Base-by-base conservation (phyloP, 495 filamentous ascomycete species). In the Usnea hakonensis region DNA sequence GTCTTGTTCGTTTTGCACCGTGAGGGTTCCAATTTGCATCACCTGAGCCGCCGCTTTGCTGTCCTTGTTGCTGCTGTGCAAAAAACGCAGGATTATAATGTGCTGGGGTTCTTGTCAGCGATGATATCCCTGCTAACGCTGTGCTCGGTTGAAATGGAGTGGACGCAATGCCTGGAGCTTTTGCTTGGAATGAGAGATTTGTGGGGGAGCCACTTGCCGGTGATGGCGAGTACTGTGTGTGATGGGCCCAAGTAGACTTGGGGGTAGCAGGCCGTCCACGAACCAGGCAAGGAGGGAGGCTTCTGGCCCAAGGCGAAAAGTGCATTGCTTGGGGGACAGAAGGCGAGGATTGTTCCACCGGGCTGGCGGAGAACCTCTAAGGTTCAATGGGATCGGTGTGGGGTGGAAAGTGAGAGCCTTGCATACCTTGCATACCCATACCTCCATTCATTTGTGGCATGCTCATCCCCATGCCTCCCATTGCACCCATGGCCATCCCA, bases 11-110 rank as follows among this genome's bases (percentile, higher is more conserved):
- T 73, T 95, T 95, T 11, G 88, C 84, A 33, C 88, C 88, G 65
- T 95, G 90, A 0, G 90, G 90, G 67, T 95, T 94, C 83, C 89
- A 89, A 65, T 80, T 81, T 35, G 83, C 86, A 63, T 82, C 83
- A 38, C 76, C 78, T 11, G 68, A 71, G 14, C 72, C 78, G 35
- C 71, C 73, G 55, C 68, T 71, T 19, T 72, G 70, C 23, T 64
- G 63, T 48, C 40, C 62, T 53, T 67, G 61, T 63, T 85, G 83
- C 67, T 86, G 83, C 60, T 79, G 78, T 60, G 77, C 76, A 73
- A 93, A 95, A 82, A 93, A 92, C 61, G 81, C 85, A 56, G 88
- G 87, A 71, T 91, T 92, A 75, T 94, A 96, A 61, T 83, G 83
- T 14, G 83, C 78, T 68, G 84, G 84, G 70, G 80, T 80, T 28